Base-by-base conservation (phyloP, 345 rosid species). In the Hibiscus syriacus region DNA sequence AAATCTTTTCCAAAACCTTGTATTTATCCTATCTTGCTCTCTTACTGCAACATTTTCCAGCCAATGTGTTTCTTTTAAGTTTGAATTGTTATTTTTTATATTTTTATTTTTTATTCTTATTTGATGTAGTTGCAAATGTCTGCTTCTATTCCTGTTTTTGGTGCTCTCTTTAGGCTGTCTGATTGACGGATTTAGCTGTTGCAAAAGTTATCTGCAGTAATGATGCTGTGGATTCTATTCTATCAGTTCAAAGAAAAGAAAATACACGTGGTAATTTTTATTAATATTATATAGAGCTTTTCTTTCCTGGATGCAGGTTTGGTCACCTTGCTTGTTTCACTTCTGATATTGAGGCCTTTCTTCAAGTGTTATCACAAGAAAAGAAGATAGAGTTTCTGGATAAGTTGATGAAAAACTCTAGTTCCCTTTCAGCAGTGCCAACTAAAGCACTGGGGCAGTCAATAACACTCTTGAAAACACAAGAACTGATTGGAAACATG, bases 301-400 rank as follows among this genome's bases (percentile, higher is more conserved):
- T 66, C 26, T 46, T 25, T 68, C 66, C 55, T 72, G 63, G 72
- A 64, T 64, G 54, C 90, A 95, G 98, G 85, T 91, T 90, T 84
- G 96, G 98, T 80, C 99, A 89, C 82, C 74, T 90, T 72, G 95
- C 96, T 52, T 92, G 96, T 80, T 92, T 80, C 82, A 72, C 90
- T 72, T 84, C 96, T 29, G 99, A 90, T 72, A 75, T 90, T 53
- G 93, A 88, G 78, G 78, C 71, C 68, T 89, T 73, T 75, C 82
- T 92, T 80, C 84, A 82, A 77, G 89, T 85, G 56, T 81, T 95
- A 74, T 63, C 96, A 74, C 73, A 80, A 22, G 81, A 81, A 53
- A 79, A 81, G 75, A 86, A 78, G 78, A 74, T 50, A 53, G 89
- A 88, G 58, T 79, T 89, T 77, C 70, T 84, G 64, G 83, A 73